A percentile compares a stretch with the other conserved stretches of the same genome.
phyloP scores from a whole-genome alignment of 352 stramenopile genomes.

The Phytopythium chamaehyphon region DNA sequence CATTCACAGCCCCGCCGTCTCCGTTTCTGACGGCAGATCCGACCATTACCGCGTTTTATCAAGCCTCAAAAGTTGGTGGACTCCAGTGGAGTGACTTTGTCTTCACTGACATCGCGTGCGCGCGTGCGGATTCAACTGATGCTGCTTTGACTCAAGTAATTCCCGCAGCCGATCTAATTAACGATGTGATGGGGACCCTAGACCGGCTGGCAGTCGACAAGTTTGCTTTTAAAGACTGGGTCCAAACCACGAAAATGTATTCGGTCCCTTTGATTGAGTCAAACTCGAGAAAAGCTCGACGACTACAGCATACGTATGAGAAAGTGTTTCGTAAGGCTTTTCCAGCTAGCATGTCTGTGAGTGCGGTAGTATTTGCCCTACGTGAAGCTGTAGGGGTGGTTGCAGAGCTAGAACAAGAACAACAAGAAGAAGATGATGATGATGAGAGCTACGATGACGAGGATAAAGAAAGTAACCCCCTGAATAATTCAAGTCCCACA shows the following conservation, averaged over 20 bases:
- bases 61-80: conserved; percentile 32
- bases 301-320: conserved; percentile 22
- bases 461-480: conserved; percentile 2
- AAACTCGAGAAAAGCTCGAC: neutral
- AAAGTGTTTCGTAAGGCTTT: conserved; percentile 31
- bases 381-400: neutral
- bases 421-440: neutral
- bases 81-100: conserved; percentile 78
- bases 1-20: conserved; percentile 11
- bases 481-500: too few species aligned
- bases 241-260: conserved; percentile 37
- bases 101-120: conserved; percentile 47
- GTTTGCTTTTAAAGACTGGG: conserved; percentile 61
- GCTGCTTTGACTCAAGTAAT: conserved; percentile 21
- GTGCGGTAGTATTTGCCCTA: conserved; percentile 49
- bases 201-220: conserved; percentile 41
- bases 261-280: conserved; percentile 16
- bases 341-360: conserved; percentile 42
- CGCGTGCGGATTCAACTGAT: conserved; percentile 6
- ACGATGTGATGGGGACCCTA: conserved; percentile 27
- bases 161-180: conserved; percentile 20
- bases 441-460: conserved; percentile 10
- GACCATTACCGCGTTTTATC: conserved; percentile 34
- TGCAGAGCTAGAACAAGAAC: neutral
- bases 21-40: conserved; percentile 41